Conservation (phyloP, 2,329 filamentous ascomycete species). For the Hypoxylon sp. region DNA sequence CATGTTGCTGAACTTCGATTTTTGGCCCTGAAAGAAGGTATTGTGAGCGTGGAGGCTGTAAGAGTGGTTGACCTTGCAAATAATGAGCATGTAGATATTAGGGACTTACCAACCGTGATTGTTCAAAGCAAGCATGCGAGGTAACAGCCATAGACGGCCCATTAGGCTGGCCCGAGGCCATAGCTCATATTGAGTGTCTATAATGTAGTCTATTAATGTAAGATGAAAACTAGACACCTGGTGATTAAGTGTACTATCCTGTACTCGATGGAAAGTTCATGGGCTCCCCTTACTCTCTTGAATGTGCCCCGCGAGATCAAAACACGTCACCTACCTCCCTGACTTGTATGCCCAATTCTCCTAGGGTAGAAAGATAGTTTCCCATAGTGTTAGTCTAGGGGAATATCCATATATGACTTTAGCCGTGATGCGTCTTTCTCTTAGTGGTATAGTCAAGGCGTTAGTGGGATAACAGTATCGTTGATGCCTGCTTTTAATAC, state of each 20-base stretch:
- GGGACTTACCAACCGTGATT: constrained; percentile 79
- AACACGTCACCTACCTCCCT: no score
- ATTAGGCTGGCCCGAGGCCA: neutral
- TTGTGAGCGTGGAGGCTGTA: constrained; percentile 79
- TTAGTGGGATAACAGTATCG: constrained; percentile 1
- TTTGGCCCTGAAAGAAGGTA: constrained; percentile 75
- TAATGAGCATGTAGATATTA: constrained; percentile 83
- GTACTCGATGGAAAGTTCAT: neutral
- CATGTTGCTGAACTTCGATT: constrained; percentile 82
- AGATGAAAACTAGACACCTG: neutral
- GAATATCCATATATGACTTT: neutral
- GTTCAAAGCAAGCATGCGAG: constrained; percentile 57
- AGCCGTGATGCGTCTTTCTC: neutral
- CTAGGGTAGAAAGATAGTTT: neutral
- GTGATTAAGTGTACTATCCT: neutral
- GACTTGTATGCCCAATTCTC: neutral
- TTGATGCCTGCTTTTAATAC: neutral
- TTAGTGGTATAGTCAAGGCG: neutral
- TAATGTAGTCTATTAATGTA: constrained; percentile 4
- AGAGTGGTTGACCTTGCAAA: constrained; percentile 80
- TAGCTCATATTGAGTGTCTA: neutral
- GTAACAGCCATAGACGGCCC: constrained; percentile 4
- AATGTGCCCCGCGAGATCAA: neutral
- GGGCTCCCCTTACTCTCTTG: neutral
- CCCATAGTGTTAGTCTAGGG: no score